Evolutionary conservation across 768 basidiomycete species (phyloP).

Genomic region (Termitomyces sp.): DNA sequence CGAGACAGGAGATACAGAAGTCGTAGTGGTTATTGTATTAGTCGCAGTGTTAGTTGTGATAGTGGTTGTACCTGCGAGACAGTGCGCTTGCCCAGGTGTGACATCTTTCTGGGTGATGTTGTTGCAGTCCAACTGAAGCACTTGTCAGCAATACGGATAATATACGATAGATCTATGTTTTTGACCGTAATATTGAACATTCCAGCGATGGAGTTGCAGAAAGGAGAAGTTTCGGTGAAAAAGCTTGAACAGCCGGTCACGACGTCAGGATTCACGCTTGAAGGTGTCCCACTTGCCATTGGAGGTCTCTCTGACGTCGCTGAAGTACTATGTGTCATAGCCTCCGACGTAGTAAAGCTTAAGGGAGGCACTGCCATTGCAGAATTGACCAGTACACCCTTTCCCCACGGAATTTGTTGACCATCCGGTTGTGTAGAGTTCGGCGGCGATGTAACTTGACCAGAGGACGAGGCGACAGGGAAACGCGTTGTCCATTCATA

Average conservation of each 20-base stretch:
- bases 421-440: conserved; percentile 47
- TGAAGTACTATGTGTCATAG: neutral
- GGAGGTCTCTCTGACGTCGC: neutral
- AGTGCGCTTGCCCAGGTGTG: neutral
- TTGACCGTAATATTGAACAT: conserved; percentile 2
- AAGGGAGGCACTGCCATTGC: conserved; percentile 32
- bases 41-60: neutral
- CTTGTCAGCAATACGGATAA: neutral
- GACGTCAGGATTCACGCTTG: conserved; percentile 1
- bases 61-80: neutral
- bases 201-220: conserved; percentile 4
- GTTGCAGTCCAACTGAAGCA: conserved; percentile 1
- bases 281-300: neutral
- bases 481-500: conserved; percentile 73
- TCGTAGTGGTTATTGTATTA: neutral
- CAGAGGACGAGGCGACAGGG: conserved; percentile 51
- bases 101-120: neutral
- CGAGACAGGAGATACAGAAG: neutral
- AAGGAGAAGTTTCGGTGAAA: conserved; percentile 7
- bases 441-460: conserved; percentile 39
- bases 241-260: conserved; percentile 5
- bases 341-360: neutral
- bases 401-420: conserved; percentile 61
- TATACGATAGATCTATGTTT: neutral
- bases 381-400: conserved; percentile 46